Evolutionary conservation across 164 flowering plant species (phyloP).

Genomic region (Aristolochia contorta): DNA sequence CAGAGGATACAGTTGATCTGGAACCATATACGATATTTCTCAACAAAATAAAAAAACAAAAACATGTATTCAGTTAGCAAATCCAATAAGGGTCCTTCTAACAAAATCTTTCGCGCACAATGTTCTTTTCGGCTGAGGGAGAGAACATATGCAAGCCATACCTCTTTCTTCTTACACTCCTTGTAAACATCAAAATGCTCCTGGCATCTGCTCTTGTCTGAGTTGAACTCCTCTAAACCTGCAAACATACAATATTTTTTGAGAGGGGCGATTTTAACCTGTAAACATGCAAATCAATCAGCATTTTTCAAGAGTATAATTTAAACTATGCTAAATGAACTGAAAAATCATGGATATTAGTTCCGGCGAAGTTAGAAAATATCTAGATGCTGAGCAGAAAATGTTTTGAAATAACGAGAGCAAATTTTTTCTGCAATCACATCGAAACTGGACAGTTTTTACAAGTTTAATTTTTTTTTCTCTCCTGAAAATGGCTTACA

Average conservation of each 20-base stretch:
- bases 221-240: slow-evolving; percentile 63
- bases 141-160: slow-evolving; percentile 4
- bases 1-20: too few species aligned
- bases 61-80: too few species aligned
- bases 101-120: too few species aligned
- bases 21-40: too few species aligned
- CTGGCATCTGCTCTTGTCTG: slow-evolving; percentile 90
- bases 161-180: slow-evolving; percentile 89
- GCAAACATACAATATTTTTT: too few species aligned
- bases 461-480: not conserved
- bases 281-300: not conserved
- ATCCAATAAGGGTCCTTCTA: too few species aligned
- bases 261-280: too few species aligned
- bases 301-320: not conserved
- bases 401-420: not conserved
- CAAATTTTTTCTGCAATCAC: not conserved
- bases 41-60: too few species aligned
- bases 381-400: not conserved
- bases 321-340: not conserved
- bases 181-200: slow-evolving; percentile 85
- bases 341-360: not conserved
- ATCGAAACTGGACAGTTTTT: not conserved
- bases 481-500: too few species aligned
- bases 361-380: not conserved
- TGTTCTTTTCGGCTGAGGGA: not conserved